Evolutionary conservation across 208 protist species (phyloP).

Genomic region (Naegleria fowleri): DNA sequence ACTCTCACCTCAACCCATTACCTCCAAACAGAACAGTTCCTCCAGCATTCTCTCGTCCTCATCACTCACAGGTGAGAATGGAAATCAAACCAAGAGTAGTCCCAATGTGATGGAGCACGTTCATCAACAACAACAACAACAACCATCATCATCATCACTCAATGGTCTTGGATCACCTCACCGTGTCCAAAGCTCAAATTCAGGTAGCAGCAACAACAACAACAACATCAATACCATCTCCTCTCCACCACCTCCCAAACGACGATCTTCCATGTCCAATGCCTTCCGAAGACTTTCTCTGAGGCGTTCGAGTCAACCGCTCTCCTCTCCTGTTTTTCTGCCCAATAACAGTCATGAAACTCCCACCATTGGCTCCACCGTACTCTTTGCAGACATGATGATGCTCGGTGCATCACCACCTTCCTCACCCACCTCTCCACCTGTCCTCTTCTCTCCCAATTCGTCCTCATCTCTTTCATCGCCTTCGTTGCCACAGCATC

Average conservation of each 20-base stretch:
- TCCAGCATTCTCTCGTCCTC: neutral
- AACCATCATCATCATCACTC: neutral
- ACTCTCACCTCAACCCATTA: too few relatives aligned
- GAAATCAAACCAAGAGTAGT: neutral
- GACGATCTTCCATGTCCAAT: neutral
- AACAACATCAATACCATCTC: neutral
- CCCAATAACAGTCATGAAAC: neutral
- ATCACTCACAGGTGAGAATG: neutral
- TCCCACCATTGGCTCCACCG: neutral
- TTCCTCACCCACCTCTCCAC: neutral
- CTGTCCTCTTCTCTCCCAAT: neutral
- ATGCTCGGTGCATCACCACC: neutral
- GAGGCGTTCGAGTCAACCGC: neutral
- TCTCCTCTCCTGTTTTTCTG: neutral
- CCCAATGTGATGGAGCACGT: neutral
- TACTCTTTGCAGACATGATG: neutral
- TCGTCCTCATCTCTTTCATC: neutral
- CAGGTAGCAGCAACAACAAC: neutral
- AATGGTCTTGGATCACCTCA: neutral
- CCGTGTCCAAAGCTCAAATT: too few relatives aligned
- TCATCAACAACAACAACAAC: neutral
- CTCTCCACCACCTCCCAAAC: neutral
- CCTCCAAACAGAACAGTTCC: neutral
- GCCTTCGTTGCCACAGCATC: neutral
- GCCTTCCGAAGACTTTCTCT: neutral